Evolutionary conservation across 2,329 filamentous ascomycete species (phyloP).

Genomic region (Xylaria sp.): DNA sequence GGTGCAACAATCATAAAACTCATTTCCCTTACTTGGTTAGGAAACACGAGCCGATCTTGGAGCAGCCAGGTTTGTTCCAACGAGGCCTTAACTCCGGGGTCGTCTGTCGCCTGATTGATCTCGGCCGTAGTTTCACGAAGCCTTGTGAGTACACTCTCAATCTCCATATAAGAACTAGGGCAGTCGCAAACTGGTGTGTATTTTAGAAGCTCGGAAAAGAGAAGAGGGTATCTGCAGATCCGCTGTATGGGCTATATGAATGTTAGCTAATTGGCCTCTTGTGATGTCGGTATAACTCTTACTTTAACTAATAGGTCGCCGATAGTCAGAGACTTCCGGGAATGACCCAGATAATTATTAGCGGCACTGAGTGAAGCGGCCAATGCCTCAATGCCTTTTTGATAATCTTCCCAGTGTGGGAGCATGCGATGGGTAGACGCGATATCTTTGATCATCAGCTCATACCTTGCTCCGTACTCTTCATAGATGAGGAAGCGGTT

Average conservation of each 20-base stretch:
- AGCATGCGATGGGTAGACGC: conserved; percentile 73
- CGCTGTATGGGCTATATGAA: conserved; percentile 82
- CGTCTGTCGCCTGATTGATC: conserved; percentile 86
- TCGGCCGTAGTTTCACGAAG: conserved; percentile 79
- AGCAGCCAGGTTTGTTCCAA: conserved; percentile 87
- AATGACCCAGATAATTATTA: conserved; percentile 69
- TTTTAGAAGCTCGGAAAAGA: conserved; percentile 85
- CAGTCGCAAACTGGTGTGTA: conserved; percentile 87
- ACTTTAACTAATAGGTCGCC: conserved; percentile 93
- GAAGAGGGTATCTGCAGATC: conserved; percentile 87
- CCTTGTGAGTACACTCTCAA: conserved; percentile 76
- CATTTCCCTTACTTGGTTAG: conserved; percentile 68
- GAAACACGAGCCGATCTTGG: conserved; percentile 82
- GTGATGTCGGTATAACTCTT: conserved; percentile 32
- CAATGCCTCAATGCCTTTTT: conserved; percentile 85
- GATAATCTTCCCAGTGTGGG: conserved; percentile 80
- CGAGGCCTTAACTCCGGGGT: conserved; percentile 72
- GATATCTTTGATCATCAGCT: conserved; percentile 83
- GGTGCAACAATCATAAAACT: conserved; percentile 2
- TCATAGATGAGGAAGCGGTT: conserved; percentile 86
- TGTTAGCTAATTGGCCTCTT: conserved; percentile 28
- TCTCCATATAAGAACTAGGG: conserved; percentile 80
- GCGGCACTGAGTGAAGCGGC: conserved; percentile 78
- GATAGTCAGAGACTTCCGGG: conserved; percentile 81
- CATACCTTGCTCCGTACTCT: conserved; percentile 90